These are phyloP conservation scores for Populus trichocarpa DNA, from an alignment of 441 rosid genomes.

Conservation along the genomic window DNA sequence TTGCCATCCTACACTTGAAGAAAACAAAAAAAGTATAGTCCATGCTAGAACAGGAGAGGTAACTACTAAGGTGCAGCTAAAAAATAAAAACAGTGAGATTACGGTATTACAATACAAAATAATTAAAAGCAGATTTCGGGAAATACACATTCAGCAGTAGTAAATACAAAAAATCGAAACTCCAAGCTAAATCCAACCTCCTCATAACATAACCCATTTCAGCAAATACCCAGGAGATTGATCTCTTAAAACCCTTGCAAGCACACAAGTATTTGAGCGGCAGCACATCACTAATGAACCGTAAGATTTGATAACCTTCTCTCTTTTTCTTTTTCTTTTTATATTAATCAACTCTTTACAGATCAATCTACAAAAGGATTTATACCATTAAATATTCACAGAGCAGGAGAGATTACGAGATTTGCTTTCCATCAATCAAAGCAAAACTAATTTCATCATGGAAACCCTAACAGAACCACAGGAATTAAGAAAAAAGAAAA, in stretches of 20 bases:
- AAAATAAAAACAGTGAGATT: background rate
- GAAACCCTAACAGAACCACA: background rate
- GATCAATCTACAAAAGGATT: background rate
- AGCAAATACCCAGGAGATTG: background rate
- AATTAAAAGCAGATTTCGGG: too few relatives aligned
- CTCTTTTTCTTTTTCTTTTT: too few relatives aligned
- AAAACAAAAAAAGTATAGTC: background rate
- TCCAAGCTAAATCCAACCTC: background rate
- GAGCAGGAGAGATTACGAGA: background rate
- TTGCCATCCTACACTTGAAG: slow-evolving; percentile 48
- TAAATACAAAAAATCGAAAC: background rate
- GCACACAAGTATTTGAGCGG: background rate
- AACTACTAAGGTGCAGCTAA: background rate
- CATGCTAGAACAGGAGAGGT: background rate
- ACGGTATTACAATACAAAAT: too few relatives aligned
- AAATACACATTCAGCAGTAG: too few relatives aligned
- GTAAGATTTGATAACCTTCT: too few relatives aligned
- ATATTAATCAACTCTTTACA: too few relatives aligned
- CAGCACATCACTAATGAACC: too few relatives aligned
- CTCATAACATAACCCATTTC: too few relatives aligned
- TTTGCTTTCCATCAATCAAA: background rate
- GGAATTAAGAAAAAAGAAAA: background rate
- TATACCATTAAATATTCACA: background rate
- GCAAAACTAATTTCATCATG: background rate
- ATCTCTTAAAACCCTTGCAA: background rate